Evolutionary conservation across 2,329 filamentous ascomycete species (phyloP), one percentile per base, ranked within the genome.

Genomic region (Cryphonectria naterciae): DNA sequence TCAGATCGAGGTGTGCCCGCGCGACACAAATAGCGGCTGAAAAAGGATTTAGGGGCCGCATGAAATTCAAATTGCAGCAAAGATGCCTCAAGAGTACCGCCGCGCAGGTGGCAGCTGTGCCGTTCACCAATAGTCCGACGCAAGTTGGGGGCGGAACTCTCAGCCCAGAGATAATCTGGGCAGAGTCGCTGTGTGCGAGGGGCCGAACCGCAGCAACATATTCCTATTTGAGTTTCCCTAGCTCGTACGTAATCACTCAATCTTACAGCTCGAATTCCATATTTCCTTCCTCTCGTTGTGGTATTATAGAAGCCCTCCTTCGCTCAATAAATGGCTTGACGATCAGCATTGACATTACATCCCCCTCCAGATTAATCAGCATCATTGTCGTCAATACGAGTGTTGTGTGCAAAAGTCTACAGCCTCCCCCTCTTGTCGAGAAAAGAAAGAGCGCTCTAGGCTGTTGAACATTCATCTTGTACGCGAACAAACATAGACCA

Each of bases 1-100:
- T 32, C 15, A 58, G 54, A 28, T 58, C 10, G 5, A 15, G 54
- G 15, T 32, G 54, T 58, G 54, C 28, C 54, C 5, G 58, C 35
- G 15, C 5, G 7, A 61, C 58, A 61, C 35, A 61, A 61, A 61
- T 61, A 61, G 58, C 58, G 58, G 58, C 58, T 61, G 58, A 61
- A 37, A 39, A n/a, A 39, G 17, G 32, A 37, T 39, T 35, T n/a
- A n/a, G 22, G 32, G 19, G 58, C 32, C 35, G 6, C 35, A 35
- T 7, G 22, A 7, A n/a, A 35, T 39, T 10, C 19, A 39, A n/a
- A n/a, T 32, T 13, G 25, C 37, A 19, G 39, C 37, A 41, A 22
- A 56, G 35, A 39, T 32, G 32, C 17, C 32, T 60, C 35, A 22
- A 49, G 61, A 64, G 61, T 39, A 46, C 10, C n/a, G 39, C n/a